Conservation (phyloP, 2,329 filamentous ascomycete species). For the Thelonectria rubi region DNA sequence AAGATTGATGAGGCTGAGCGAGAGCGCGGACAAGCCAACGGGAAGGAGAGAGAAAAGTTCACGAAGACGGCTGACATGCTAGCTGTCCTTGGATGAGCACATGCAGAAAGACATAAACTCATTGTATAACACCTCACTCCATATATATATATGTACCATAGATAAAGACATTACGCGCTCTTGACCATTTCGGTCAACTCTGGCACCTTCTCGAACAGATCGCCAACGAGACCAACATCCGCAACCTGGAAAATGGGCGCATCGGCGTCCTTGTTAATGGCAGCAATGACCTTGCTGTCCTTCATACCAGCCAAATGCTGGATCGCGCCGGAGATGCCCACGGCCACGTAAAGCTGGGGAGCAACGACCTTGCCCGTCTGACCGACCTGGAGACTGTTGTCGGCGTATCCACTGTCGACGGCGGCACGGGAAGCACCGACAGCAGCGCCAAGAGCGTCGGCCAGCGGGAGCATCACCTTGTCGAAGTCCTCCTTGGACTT, state of each 20-base stretch:
- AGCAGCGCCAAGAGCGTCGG: constrained; percentile 92
- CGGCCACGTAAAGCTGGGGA: constrained; percentile 92
- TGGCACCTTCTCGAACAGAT: constrained; percentile 94
- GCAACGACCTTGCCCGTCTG: constrained; percentile 99
- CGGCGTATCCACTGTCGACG: constrained; percentile 95
- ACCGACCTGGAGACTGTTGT: constrained; percentile 97
- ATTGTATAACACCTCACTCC: constrained; percentile 40
- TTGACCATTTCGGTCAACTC: constrained; percentile 97
- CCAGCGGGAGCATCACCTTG: constrained; percentile 87
- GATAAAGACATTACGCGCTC: constrained; percentile 51
- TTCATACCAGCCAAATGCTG: constrained; percentile 99
- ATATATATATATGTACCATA: constrained; percentile 28
- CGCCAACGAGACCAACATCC: constrained; percentile 93
- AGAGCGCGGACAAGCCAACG: constrained; percentile 68
- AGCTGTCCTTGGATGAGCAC: constrained; percentile 53
- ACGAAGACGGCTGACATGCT: constrained; percentile 67
- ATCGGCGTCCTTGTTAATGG: constrained; percentile 97
- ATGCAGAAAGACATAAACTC: constrained; percentile 32
- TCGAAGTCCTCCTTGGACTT: constrained; percentile 99
- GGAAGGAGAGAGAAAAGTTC: constrained; percentile 82
- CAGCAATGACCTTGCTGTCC: constrained; percentile 99
- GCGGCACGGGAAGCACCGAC: constrained; percentile 95
- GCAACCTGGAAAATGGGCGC: constrained; percentile 98
- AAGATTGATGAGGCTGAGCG: constrained; percentile 84
- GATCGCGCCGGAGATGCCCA: constrained; percentile 96